Conservation (phyloP, 2,329 filamentous ascomycete genomes). For the Gremmenia infestans region DNA sequence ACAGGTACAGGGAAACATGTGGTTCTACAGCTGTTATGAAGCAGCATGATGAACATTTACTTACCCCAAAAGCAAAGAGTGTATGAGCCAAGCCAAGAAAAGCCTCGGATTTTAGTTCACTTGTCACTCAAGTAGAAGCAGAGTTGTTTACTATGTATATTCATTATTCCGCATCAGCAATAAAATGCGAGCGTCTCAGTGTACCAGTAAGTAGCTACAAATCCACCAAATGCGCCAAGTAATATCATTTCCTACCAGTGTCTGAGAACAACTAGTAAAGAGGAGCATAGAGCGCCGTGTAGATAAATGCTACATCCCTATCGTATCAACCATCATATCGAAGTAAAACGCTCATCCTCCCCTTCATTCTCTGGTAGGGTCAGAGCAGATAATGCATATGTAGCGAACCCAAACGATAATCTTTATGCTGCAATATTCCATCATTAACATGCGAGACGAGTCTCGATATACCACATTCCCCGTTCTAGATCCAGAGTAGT, state of each 20-base stretch:
- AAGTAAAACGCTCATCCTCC: conserved; percentile 17
- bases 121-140: not conserved
- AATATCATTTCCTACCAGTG: not conserved
- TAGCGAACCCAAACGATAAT: conserved; percentile 12
- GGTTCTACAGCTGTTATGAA: too few relatives aligned
- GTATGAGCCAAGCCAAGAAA: too few relatives aligned
- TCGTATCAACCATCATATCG: conserved; percentile 14
- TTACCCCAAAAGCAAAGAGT: too few relatives aligned
- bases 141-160: conserved; percentile 9
- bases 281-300: not conserved
- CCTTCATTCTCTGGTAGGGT: conserved; percentile 1
- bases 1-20: not conserved
- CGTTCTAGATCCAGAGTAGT: conserved; percentile 12
- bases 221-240: not conserved
- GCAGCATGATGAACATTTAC: too few relatives aligned
- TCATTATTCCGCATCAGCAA: conserved; percentile 23
- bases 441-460: conserved; percentile 21
- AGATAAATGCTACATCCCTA: conserved; percentile 3
- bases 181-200: conserved; percentile 13
- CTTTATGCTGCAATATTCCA: conserved; percentile 15
- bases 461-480: conserved; percentile 12
- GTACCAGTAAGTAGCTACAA: conserved; percentile 1
- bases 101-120: too few relatives aligned
- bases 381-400: conserved; percentile 14
- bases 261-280: not conserved